Base-by-base conservation (phyloP, 2,329 filamentous ascomycete species). In the Thermochaetoides dissita region DNA sequence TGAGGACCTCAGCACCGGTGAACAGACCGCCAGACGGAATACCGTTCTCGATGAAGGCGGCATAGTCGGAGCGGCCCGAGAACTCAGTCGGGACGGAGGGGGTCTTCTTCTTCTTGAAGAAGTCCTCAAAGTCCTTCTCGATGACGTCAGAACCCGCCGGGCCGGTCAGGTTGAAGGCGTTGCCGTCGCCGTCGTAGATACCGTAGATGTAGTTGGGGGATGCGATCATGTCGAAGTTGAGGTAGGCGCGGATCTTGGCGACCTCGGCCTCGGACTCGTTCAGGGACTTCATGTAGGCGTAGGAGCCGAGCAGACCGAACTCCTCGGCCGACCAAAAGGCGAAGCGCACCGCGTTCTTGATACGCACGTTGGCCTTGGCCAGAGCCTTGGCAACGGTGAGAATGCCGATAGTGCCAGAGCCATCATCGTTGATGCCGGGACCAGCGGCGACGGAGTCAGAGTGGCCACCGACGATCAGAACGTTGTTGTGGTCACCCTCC, bases 1-100 rank as follows among this genome's bases (percentile, higher is more conserved):
- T 74, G 48, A 59, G 52, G 53, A 67, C 72, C 58, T 75, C 74
- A 9, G 57, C 56, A 41, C 64, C 59, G 7, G 79, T 83, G 52
- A 79, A 80, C 44, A 84, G 66, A 9, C 81, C 81, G 28, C 80
- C 80, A 0, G 73, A 71, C 2, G 81, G 75, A 45, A 83, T 79
- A 8, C 75, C 75, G 49, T 71, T 72, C 53, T 72, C 68, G 47
- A 81, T 73, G 62, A 84, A 83, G 3, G 71, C 74, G 34, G 71
- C 76, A 53, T 84, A 83, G 56, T 84, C 80, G 39, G 49, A 51
- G 28, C 51, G 51, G 24, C 51, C 51, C 55, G 73, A 71, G 53
- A 84, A 84, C 37, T 72, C 69, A 24, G 76, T 76, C 29, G 73
- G 71, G 0, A 73, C 73, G 46, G 68, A 75, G 49, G 67, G 66